Base-by-base conservation (phyloP, 2,329 filamentous ascomycete species). In the Fusarium protoensiforme region DNA sequence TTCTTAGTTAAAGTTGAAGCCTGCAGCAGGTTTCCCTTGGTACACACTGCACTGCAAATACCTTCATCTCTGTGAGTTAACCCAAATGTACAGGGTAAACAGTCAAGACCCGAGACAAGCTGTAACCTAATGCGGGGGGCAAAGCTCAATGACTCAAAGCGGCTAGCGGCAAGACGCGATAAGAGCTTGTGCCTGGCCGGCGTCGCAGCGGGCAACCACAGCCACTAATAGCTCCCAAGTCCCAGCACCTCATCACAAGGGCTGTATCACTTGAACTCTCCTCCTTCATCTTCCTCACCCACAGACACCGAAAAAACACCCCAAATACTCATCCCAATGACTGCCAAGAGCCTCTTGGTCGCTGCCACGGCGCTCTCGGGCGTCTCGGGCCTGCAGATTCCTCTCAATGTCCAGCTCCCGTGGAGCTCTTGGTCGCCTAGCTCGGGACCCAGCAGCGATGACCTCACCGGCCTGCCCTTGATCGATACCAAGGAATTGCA, bases 401-500 rank as follows among this genome's bases (percentile, higher is more conserved):
- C 64, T 60, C 76, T 67, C 3, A 67, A 72, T 36, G 27, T 74
- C n/a, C 72, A 69, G 71, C 65, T 74, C 65, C 35, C 71, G 60
- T 74, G 72, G 72, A 67, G 46, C 57, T 60, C 51, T 16, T 78
- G 67, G 48, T 68, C 63, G 41, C 58, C 68, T n/a, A 53, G 57
- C 63, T 54, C 77, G 27, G 61, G 41, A 46, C 41, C 61, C 67
- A 35, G 67, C n/a, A 51, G 65, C 24, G 67, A 68, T 57, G 72
- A 78, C 48, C 67, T 74, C 65, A 39, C 64, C 51, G 66, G 80
- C 75, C 79, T 79, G 74, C 84, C 84, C 2, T 67, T 89, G 61
- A 82, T 92, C 56, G 86, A 87, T 78, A 88, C 87, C 54, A 83
- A 89, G 77, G 81, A 82, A 16, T 84, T 93, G 3, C 89, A 93